These are phyloP conservation scores for Clohesyomyces aquaticus DNA, from an alignment of 495 filamentous ascomycete genomes.

Conservation along the genomic window DNA sequence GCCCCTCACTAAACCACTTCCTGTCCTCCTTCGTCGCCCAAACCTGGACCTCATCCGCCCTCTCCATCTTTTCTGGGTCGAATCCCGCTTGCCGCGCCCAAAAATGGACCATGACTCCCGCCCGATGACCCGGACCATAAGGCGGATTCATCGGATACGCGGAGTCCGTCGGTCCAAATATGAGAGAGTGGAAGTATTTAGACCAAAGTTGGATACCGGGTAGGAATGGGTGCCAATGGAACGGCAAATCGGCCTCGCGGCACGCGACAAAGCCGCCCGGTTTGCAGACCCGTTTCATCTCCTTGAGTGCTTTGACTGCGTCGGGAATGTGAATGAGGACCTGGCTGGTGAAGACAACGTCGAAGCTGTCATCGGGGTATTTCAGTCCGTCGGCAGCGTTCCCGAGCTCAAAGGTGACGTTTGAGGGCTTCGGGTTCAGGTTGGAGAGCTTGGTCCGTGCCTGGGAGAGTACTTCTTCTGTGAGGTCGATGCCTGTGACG, in stretches of 20 bases:
- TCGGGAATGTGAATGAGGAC: constrained; percentile 57
- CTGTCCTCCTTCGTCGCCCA: constrained; percentile 51
- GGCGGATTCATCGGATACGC: constrained; percentile 13
- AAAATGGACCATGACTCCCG: constrained; percentile 52
- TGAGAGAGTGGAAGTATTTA: constrained; percentile 46
- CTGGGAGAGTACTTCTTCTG: constrained; percentile 45
- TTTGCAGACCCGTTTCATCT: constrained; percentile 57
- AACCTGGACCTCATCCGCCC: constrained; percentile 50
- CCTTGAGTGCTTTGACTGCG: constrained; percentile 50
- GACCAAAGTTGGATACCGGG: constrained; percentile 17
- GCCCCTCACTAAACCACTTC: constrained; percentile 48
- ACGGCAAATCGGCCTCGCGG: constrained; percentile 40
- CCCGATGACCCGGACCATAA: not conserved
- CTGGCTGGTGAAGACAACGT: constrained; percentile 61
- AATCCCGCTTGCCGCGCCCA: constrained; percentile 59
- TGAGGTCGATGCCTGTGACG: constrained; percentile 52
- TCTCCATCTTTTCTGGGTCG: constrained; percentile 41
- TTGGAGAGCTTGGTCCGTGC: constrained; percentile 41
- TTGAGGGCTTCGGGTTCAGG: constrained; percentile 39
- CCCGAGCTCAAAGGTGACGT: constrained; percentile 46
- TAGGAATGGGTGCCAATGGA: constrained; percentile 50
- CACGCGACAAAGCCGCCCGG: constrained; percentile 59
- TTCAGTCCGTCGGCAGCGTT: constrained; percentile 53
- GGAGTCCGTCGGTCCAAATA: not conserved
- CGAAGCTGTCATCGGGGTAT: constrained; percentile 57